Base-by-base conservation (phyloP, 257 asterid genomes). In the Perilla frutescens region DNA sequence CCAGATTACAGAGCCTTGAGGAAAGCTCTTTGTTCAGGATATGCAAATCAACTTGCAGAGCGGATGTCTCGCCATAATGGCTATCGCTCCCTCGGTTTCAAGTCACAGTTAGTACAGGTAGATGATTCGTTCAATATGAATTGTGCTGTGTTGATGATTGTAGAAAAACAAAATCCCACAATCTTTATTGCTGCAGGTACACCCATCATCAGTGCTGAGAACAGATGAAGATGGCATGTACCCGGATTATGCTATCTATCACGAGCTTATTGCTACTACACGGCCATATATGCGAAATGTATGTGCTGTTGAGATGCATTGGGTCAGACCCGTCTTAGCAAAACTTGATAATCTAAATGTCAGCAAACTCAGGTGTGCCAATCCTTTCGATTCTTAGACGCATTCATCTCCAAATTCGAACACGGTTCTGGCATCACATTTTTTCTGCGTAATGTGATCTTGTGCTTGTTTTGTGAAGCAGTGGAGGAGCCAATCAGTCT, bases 41-140 rank as follows among this genome's bases (percentile, higher is more conserved):
- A 85, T 39, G 93, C 92, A 71, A 90, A 88, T 82, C 98, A 95
- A 85, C 95, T 92, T 68, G 99, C 94, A 34, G 97, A 95, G 84
- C 78, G 99, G 65, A 92, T 88, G 98, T 77, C 90, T 55, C 98
- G 90, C 45, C 99, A 95, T 69, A 95, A 95, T 64, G 99, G 99
- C 60, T 95, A 79, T 63, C 88, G 91, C 61, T 85, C 97, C 53
- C 79, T 91, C 67, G 97, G 98, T 85, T 85, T 90, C 84, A 92
- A 90, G 84, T 80, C 99, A 50, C 97, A 91, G 60, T 83, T 94
- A 65, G 97, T 90, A 71, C 98, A 94, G 97, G 99, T 94, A 77
- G 32, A 73, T 8, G 68, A 74, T 53, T 63, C 20, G 3, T 54
- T 20, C 26, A 20, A 20, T 20, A 20, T 20, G 26, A 20, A 20